Percentiles rank a stretch among this genome's conserved stretches.
Conservation (phyloP, 2,329 filamentous ascomycete species). For the Colletotrichum orchidophilum region DNA sequence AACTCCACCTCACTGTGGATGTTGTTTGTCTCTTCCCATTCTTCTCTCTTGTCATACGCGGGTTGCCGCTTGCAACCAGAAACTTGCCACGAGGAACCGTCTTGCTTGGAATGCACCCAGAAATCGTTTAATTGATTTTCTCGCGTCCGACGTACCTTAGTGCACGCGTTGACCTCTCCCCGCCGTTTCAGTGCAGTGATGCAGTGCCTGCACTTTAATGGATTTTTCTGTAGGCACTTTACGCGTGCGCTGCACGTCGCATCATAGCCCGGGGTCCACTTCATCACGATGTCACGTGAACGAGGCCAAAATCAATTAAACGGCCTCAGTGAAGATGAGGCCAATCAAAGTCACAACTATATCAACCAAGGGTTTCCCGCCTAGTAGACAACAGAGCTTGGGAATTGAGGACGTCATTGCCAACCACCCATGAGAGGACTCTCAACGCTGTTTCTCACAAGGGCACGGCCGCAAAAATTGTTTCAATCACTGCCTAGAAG, state of each 20-base stretch:
- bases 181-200: not conserved
- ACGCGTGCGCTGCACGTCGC: slow-evolving; percentile 4
- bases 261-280: not conserved
- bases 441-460: not conserved
- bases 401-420: not conserved
- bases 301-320: slow-evolving; percentile 12
- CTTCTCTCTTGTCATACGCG: not conserved
- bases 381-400: not conserved
- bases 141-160: not conserved
- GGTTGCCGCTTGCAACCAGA: slow-evolving; percentile 21
- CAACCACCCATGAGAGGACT: slow-evolving; percentile 8
- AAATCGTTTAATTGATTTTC: not conserved
- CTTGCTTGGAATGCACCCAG: not conserved
- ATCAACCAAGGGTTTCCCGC: not conserved
- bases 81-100: not conserved
- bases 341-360: not conserved
- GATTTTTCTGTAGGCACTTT: slow-evolving; percentile 18
- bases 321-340: slow-evolving; percentile 2
- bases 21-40: slow-evolving; percentile 5
- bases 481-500: slow-evolving; percentile 1
- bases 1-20: slow-evolving; percentile 16
- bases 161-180: not conserved
- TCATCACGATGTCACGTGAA: slow-evolving; percentile 31
- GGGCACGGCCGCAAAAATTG: not conserved
- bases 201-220: slow-evolving; percentile 6